These are phyloP conservation scores for Cupressus sempervirens DNA, from an alignment of 75 land plant genomes.

Conservation along the genomic window DNA sequence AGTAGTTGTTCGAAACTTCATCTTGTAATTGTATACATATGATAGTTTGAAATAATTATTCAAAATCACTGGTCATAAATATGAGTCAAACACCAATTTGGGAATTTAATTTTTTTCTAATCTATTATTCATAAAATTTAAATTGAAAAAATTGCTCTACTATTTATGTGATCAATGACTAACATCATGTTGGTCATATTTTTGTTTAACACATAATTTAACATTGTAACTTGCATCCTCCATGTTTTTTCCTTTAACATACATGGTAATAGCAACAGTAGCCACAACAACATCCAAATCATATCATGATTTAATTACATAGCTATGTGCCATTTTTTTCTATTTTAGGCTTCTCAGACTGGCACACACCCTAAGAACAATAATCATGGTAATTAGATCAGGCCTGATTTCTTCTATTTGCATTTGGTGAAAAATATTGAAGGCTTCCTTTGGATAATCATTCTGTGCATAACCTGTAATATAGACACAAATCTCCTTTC, in stretches of 20 bases:
- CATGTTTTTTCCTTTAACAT: constrained; percentile 11
- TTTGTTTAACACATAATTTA: too few relatives aligned
- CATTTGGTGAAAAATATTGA: constrained; percentile 3
- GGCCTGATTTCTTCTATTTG: neutral
- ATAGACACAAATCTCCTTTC: constrained; percentile 13
- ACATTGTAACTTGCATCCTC: constrained; percentile 21
- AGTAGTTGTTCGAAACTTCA: too few relatives aligned
- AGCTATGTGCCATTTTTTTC: constrained; percentile 50
- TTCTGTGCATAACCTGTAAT: constrained; percentile 43
- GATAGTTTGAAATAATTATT: too few relatives aligned
- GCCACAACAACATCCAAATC: constrained; percentile 14
- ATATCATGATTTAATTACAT: constrained; percentile 25
- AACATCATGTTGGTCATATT: too few relatives aligned
- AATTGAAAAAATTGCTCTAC: too few relatives aligned
- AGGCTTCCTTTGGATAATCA: constrained; percentile 33
- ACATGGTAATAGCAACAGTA: neutral
- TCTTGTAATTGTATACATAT: too few relatives aligned
- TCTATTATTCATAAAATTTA: too few relatives aligned
- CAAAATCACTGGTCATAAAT: too few relatives aligned
- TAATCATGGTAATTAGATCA: constrained; percentile 38
- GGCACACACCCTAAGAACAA: constrained; percentile 49
- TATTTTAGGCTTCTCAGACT: constrained; percentile 31
- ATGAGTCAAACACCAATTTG: too few relatives aligned
- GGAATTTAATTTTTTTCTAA: too few relatives aligned
- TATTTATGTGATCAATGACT: too few relatives aligned